These are phyloP conservation scores for Urochloa ruziziensis DNA, from an alignment of 176 grass and related monocot genomes.

Conservation along the genomic window DNA sequence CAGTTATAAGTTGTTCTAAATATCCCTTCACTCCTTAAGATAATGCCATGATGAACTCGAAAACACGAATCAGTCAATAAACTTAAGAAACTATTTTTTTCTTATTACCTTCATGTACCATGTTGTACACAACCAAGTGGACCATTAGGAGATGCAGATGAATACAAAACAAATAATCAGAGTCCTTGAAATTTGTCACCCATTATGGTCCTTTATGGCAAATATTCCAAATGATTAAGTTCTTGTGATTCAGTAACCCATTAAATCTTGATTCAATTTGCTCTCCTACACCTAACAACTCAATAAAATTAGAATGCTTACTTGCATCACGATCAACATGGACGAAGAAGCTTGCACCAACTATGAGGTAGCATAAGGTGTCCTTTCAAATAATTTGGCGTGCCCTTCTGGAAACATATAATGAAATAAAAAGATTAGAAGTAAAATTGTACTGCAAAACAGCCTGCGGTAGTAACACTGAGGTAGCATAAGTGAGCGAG, in stretches of 20 bases:
- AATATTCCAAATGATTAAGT: neutral
- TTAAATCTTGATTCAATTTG: neutral
- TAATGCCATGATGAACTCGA: no score
- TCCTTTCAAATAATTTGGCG: slow-evolving; percentile 90
- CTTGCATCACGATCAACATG: slow-evolving; percentile 70
- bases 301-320: slow-evolving; percentile 39
- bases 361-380: slow-evolving; percentile 86
- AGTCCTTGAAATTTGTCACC: neutral
- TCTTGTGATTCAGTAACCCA: slow-evolving; percentile 6
- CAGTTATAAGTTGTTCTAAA: no score
- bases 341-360: slow-evolving; percentile 87
- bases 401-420: slow-evolving; percentile 68
- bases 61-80: no score
- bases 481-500: no score
- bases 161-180: neutral
- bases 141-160: slow-evolving; percentile 1
- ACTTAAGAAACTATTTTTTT: no score
- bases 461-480: neutral
- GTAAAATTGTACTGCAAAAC: neutral
- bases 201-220: neutral
- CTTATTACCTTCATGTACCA: no score
- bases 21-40: no score
- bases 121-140: neutral
- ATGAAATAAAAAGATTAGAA: slow-evolving; percentile 9
- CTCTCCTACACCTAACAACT: neutral